Evolutionary conservation across 1,284 basidiomycete species (phyloP).

Genomic region (Puccinia hordei): DNA sequence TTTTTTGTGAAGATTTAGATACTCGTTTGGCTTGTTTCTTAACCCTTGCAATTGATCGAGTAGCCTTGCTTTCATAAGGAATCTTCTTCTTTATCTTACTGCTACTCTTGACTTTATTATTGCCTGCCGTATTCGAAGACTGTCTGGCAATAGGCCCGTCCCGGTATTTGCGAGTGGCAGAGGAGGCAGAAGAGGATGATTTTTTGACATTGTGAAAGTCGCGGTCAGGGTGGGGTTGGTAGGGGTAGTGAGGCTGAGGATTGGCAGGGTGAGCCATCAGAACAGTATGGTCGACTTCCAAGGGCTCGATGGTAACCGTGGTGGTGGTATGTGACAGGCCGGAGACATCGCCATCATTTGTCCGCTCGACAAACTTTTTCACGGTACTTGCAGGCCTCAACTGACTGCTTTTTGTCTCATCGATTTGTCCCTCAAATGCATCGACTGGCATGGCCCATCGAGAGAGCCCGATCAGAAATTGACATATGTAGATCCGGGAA

Average conservation of each 20-base stretch:
- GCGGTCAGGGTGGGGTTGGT: conserved; percentile 9
- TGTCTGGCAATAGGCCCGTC: background rate
- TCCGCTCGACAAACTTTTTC: conserved; percentile 22
- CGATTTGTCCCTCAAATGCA: conserved; percentile 23
- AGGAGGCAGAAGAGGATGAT: conserved; percentile 13
- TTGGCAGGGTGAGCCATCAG: background rate
- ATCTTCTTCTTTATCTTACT: conserved; percentile 33
- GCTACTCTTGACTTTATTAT: background rate
- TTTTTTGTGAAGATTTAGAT: conserved; percentile 5
- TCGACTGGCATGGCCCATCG: background rate
- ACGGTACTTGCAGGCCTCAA: background rate
- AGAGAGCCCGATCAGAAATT: background rate
- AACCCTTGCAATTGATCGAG: conserved; percentile 28
- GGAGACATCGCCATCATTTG: background rate
- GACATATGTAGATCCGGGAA: background rate
- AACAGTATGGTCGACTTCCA: conserved; percentile 39
- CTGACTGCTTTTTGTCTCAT: background rate
- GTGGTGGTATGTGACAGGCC: background rate
- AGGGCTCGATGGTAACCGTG: conserved; percentile 40
- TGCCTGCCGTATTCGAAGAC: background rate
- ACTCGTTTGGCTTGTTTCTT: conserved; percentile 35
- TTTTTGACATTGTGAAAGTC: background rate
- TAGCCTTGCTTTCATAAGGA: conserved; percentile 47
- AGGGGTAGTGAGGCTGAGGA: background rate
- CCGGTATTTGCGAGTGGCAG: background rate